Base-by-base conservation (phyloP, 768 basidiomycete species). In the Mycena capillaripes region DNA sequence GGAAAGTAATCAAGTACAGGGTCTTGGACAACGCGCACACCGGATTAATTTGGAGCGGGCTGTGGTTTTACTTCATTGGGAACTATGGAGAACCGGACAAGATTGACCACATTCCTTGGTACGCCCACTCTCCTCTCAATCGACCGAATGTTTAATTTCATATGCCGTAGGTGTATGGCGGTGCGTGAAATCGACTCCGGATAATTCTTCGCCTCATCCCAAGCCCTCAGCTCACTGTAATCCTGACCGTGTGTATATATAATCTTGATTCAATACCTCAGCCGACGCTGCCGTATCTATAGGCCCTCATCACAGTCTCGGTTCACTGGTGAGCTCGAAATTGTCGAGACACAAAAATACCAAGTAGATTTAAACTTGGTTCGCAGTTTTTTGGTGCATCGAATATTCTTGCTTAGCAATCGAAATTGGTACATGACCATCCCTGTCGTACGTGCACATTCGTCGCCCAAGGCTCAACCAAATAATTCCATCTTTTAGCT, bases 301-400 rank as follows among this genome's bases (percentile, higher is more conserved):
- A 82, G 85, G 85, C 84, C 0, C 64, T 85, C 36, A 72, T 86
- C 11, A 86, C 85, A 6, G 83, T 86, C 34, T 76, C 82, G 8
- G 84, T 86, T 16, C 85, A 86, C 55, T 83, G 84, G 85, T 86
- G 70, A 44, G 76, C 25, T 10, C 17, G 4, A n/a, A 19, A 38
- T 27, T 23, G 30, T 10, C 1, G 29, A 7, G 27, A 10, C 9
- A 34, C 19, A 7, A n/a, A n/a, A n/a, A n/a, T n/a, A n/a, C n/a
- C n/a, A 12, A 3, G 29, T 46, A 42, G 21, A 32, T 27, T 42
- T 25, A 19, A n/a, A 42, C 5, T 9, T 66, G 19, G 32, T 38
- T 23, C 19, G 5, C 58, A 84, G 84, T 58, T 84, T 83, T 59
- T 83, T 81, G 29, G 71, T 77, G 1, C 80, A 80, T 57, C 79